Evolutionary conservation across 345 rosid genomes (phyloP).

Genomic region (Conringia planisiliqua): DNA sequence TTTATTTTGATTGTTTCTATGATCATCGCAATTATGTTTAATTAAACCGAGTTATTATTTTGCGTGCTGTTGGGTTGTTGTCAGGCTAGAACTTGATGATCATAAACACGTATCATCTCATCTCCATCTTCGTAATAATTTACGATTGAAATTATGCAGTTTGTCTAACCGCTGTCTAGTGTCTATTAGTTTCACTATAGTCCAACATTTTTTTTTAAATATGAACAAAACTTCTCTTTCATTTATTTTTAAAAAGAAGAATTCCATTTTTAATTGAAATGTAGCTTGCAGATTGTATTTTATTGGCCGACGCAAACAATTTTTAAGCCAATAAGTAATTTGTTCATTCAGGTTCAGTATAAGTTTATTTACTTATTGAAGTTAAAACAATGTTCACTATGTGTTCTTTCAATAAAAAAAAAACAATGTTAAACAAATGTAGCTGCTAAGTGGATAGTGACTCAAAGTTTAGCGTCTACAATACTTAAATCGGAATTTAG

Average conservation of each 20-base stretch:
- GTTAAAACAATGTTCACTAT: neutral
- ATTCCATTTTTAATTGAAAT: neutral
- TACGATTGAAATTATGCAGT: conserved; percentile 15
- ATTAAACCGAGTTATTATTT: neutral
- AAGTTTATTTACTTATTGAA: neutral
- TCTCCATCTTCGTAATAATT: neutral
- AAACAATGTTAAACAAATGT: neutral
- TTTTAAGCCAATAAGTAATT: neutral
- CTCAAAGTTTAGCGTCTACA: too few species aligned
- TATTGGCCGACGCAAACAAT: conserved; percentile 8
- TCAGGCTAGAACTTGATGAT: conserved; percentile 15
- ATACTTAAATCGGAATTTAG: too few species aligned
- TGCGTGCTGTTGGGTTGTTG: conserved; percentile 21
- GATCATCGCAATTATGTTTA: neutral
- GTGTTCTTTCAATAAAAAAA: neutral
- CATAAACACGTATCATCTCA: conserved; percentile 22
- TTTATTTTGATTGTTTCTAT: neutral
- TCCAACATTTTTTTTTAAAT: neutral
- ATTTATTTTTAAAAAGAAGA: neutral
- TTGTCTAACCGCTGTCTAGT: conserved; percentile 21
- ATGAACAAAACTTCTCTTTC: conserved; percentile 30
- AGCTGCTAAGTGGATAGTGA: neutral
- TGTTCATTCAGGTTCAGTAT: neutral
- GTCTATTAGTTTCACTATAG: conserved; percentile 15
- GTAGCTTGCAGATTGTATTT: neutral